Base-by-base conservation (phyloP, 2,329 filamentous ascomycete genomes). In the Fusarium continuum region DNA sequence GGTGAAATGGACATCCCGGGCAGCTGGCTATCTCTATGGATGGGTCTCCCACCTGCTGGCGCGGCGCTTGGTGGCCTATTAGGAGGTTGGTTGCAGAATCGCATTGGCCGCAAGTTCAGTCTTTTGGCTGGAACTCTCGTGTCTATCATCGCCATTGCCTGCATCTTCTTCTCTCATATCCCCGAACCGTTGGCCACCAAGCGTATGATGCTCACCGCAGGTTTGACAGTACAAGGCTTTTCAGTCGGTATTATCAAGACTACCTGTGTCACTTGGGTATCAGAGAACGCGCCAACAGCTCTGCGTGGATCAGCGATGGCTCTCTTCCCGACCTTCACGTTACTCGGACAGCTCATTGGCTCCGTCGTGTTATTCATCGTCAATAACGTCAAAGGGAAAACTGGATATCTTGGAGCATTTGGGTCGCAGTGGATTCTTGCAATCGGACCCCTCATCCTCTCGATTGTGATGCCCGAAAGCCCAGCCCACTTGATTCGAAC, bases 241-340 rank as follows among this genome's bases (percentile, higher is more conserved):
- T 61, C 72, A 0, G 67, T 74, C 2, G 70, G 70, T 8, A 48
- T 68, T 2, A 62, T 73, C 28, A 70, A 65, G n/a, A 65, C 68
- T 1, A 69, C 65, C 1, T 66, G 63, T 19, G 55, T 72, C 9
- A 72, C 72, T 1, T 72, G 95, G 51, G 65, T 74, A 1, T 74
- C 72, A 0, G 71, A 74, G 20, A 73, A 69, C 8, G 60, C 71
- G 0, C 72, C 72, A 1, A 71, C 69, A 0, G 61, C 71, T 0
- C 41, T 74, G 0, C 69, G 72, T 1, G 72, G 65, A 7, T 58
- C 72, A 1, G 68, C 67, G 0, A 73, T 74, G 70, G 72, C 65
- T 1, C n/a, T 74, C 2, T 67, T 74, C 2, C 72, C 72, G 1
- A 70, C 65, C 0, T 70, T 70, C 0, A 74, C 68, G 2, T 43